These are phyloP conservation scores for Neurospora intermedia DNA, from an alignment of 495 filamentous ascomycete species.

Conservation along the genomic window DNA sequence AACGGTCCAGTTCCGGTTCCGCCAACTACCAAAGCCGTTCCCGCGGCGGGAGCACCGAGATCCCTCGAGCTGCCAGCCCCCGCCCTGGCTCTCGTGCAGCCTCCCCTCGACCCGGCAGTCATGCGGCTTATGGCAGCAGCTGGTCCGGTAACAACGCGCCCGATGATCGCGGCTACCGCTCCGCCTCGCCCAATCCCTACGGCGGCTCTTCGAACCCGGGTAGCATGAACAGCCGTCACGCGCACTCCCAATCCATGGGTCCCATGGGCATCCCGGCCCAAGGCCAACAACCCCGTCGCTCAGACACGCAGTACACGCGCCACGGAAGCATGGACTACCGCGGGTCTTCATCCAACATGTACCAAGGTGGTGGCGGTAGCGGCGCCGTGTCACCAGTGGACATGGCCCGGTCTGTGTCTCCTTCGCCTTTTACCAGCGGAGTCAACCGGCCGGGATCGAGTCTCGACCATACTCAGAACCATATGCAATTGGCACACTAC, in stretches of 20 bases:
- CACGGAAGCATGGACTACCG: not conserved
- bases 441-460: not conserved
- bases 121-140: not conserved
- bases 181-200: constrained; percentile 43
- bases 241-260: constrained; percentile 15
- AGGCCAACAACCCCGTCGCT: not conserved
- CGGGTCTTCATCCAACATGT: not conserved
- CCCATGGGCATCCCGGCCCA: constrained; percentile 1
- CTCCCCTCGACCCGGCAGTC: not conserved
- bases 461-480: not conserved
- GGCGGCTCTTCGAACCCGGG: constrained; percentile 14
- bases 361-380: constrained; percentile 30
- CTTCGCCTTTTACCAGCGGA: constrained; percentile 30
- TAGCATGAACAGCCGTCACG: not conserved
- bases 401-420: constrained; percentile 36
- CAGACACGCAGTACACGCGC: not conserved
- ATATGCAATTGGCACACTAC: not conserved
- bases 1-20: constrained; percentile 33
- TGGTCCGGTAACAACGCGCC: constrained; percentile 12
- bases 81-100: constrained; percentile 28
- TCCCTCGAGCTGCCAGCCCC: constrained; percentile 43
- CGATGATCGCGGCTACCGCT: constrained; percentile 23
- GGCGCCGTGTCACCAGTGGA: constrained; percentile 31
- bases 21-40: constrained; percentile 11
- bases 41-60: constrained; percentile 32